Percentiles rank a stretch among this genome's conserved stretches.
These are phyloP conservation scores for Penicillium sp. DNA, from an alignment of 2,329 filamentous ascomycete species.

Conservation along the genomic window DNA sequence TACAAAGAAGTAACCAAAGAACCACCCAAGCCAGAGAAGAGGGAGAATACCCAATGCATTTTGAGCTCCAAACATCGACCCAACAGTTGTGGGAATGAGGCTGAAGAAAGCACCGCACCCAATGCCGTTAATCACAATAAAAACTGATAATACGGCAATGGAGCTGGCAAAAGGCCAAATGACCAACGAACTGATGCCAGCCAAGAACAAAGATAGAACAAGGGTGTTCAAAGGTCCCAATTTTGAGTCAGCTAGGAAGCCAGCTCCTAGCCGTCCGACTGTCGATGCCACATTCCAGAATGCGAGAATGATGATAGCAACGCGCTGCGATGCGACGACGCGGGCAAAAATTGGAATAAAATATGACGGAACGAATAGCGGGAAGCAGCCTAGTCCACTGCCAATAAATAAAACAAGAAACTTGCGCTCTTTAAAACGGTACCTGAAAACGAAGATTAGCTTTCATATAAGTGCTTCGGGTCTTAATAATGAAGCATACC, in stretches of 20 bases:
- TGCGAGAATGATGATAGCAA: conserved; percentile 14
- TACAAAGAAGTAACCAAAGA: conserved; percentile 16
- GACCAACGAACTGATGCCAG: conserved; percentile 7
- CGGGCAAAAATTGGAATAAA: conserved; percentile 14
- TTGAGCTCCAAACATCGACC: conserved; percentile 13
- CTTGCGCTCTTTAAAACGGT: conserved; percentile 8
- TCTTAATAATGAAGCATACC: conserved; percentile 7
- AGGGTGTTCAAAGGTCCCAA: conserved; percentile 12
- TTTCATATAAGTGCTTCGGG: no score
- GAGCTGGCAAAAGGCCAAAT: conserved; percentile 14
- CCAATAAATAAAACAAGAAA: conserved; percentile 12
- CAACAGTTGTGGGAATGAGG: conserved; percentile 10
- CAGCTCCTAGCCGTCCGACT: conserved; percentile 6
- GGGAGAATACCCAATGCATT: conserved; percentile 12
- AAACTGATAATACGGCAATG: conserved; percentile 10
- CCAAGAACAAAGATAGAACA: conserved; percentile 8
- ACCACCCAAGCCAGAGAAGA: conserved; percentile 13
- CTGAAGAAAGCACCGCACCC: conserved; percentile 17
- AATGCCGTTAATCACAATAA: conserved; percentile 10
- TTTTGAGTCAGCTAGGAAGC: conserved; percentile 4
- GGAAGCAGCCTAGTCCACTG: conserved; percentile 13
- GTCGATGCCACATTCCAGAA: conserved; percentile 15
- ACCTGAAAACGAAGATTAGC: conserved; percentile 4
- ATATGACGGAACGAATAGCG: conserved; percentile 13
- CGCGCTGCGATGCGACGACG: conserved; percentile 7